Evolutionary conservation across 2,329 filamentous ascomycete species (phyloP).

Genomic region (Bretziella fagacearum): DNA sequence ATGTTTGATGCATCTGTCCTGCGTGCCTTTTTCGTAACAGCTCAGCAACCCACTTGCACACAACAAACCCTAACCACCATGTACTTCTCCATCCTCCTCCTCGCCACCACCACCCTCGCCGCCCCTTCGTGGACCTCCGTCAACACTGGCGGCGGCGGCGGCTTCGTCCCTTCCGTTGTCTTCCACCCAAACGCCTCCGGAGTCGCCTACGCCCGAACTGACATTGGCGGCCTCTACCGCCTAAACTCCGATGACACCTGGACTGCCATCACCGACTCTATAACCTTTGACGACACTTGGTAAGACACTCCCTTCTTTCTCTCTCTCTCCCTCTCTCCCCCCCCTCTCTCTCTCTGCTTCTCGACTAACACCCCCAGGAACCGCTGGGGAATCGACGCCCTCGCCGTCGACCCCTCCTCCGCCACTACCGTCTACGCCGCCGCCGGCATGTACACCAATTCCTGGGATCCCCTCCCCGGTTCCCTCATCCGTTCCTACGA

Average conservation of each 20-base stretch:
- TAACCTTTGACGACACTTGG: constrained; percentile 30
- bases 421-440: constrained; percentile 35
- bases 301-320: too few relatives aligned
- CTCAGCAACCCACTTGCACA: too few relatives aligned
- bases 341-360: background rate
- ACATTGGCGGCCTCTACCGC: constrained; percentile 40
- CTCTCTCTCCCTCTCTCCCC: too few relatives aligned
- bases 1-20: too few relatives aligned
- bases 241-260: constrained; percentile 38
- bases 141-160: constrained; percentile 37
- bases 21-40: too few relatives aligned
- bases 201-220: constrained; percentile 37
- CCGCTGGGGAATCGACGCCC: constrained; percentile 39
- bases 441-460: constrained; percentile 41
- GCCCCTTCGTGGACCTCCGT: constrained; percentile 32
- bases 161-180: constrained; percentile 39
- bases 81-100: too few relatives aligned
- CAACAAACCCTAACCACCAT: too few relatives aligned
- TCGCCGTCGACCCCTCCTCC: constrained; percentile 38
- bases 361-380: constrained; percentile 23
- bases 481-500: constrained; percentile 38
- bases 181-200: constrained; percentile 36
- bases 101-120: constrained; percentile 19
- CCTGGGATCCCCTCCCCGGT: constrained; percentile 39
- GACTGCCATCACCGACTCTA: constrained; percentile 34